Conservation (phyloP, 2,329 filamentous ascomycete genomes). For the Nothophoma quercina region DNA sequence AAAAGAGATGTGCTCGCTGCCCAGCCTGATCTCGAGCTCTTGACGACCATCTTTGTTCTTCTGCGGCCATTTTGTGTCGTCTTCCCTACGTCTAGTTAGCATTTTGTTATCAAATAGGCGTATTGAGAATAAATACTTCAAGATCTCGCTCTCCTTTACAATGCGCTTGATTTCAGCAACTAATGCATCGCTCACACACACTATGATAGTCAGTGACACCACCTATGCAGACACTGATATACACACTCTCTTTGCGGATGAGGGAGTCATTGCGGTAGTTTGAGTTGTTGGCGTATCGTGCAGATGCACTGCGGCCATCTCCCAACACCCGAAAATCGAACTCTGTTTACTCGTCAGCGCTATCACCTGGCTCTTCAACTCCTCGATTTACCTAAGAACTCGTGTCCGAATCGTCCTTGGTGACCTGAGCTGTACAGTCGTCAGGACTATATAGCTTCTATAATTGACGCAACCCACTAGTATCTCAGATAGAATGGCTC, state of each 20-base stretch:
- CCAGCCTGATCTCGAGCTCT: slow-evolving; percentile 92
- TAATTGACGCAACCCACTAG: slow-evolving; percentile 71
- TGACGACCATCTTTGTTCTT: slow-evolving; percentile 99
- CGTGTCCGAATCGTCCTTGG: slow-evolving; percentile 95
- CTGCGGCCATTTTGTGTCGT: slow-evolving; percentile 97
- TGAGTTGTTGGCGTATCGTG: slow-evolving; percentile 98
- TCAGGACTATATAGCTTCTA: slow-evolving; percentile 30
- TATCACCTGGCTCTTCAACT: background rate
- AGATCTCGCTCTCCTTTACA: slow-evolving; percentile 95
- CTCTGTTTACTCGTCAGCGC: slow-evolving; percentile 63
- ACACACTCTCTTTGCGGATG: slow-evolving; percentile 98
- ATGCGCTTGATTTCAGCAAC: slow-evolving; percentile 96
- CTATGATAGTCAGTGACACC: slow-evolving; percentile 57
- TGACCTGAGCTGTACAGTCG: slow-evolving; percentile 80
- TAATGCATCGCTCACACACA: slow-evolving; percentile 93
- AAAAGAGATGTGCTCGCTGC: slow-evolving; percentile 96
- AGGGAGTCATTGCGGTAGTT: slow-evolving; percentile 99
- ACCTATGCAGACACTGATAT: background rate
- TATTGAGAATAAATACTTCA: slow-evolving; percentile 72
- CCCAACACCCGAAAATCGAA: slow-evolving; percentile 95
- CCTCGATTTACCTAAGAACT: slow-evolving; percentile 80
- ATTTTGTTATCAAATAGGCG: background rate
- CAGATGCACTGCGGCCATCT: slow-evolving; percentile 90
- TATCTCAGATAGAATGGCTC: slow-evolving; percentile 96
- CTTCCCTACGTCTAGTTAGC: slow-evolving; percentile 71